Evolutionary conservation across 1,139 yeast species (phyloP).

Genomic region (Suhomyces maxii): DNA sequence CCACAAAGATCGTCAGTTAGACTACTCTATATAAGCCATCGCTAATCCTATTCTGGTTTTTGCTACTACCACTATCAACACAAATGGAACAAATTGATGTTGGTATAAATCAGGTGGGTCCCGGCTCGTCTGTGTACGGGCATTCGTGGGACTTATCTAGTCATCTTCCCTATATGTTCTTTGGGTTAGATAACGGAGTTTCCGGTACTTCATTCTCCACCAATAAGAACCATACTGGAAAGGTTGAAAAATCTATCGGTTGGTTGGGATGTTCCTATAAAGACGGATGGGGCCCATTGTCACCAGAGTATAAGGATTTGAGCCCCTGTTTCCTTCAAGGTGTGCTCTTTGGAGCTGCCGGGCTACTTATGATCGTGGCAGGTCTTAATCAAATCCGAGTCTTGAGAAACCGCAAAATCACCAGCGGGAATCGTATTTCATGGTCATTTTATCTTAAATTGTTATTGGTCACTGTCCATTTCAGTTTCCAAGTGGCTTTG

Average conservation of each 20-base stretch:
- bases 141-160: conserved; percentile 9
- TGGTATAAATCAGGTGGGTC: conserved; percentile 6
- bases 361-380: conserved; percentile 52
- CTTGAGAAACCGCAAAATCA: conserved; percentile 33
- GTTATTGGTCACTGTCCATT: conserved; percentile 41
- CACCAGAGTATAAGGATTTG: conserved; percentile 60
- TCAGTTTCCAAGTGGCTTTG: conserved; percentile 32
- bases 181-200: neutral
- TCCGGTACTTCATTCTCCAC: neutral
- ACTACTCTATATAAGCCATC: no score
- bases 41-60: no score
- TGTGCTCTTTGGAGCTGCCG: conserved; percentile 50
- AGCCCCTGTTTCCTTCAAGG: conserved; percentile 88
- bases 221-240: neutral
- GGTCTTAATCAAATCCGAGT: conserved; percentile 50
- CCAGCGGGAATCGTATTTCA: conserved; percentile 36
- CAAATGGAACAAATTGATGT: conserved; percentile 9
- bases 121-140: neutral
- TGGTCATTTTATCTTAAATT: conserved; percentile 48
- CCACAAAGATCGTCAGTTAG: no score
- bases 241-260: neutral
- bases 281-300: conserved; percentile 79
- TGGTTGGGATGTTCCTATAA: conserved; percentile 12
- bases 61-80: neutral
- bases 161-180: conserved; percentile 7